These are phyloP conservation scores for Salix suchowensis DNA, from an alignment of 345 rosid genomes.

Conservation along the genomic window DNA sequence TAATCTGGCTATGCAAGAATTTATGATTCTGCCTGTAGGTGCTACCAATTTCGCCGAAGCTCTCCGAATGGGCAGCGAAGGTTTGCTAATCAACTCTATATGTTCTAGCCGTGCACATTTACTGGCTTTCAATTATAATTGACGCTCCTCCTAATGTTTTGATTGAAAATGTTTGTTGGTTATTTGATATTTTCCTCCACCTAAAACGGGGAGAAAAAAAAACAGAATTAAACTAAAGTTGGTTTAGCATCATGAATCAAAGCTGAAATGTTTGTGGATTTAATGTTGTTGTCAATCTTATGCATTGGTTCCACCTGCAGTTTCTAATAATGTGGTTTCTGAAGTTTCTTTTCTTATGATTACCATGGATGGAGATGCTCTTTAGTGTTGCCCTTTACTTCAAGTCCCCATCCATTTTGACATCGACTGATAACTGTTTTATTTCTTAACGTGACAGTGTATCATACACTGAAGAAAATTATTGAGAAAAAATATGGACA, in stretches of 20 bases:
- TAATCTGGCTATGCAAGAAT: slow-evolving; percentile 98
- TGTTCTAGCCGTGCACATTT: neutral
- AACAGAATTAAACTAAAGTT: too few relatives aligned
- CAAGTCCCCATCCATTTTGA: neutral
- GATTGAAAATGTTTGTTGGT: too few relatives aligned
- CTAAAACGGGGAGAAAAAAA: too few relatives aligned
- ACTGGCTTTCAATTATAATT: too few relatives aligned
- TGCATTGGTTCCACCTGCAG: too few relatives aligned
- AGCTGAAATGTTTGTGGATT: too few relatives aligned
- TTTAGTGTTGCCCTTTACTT: neutral
- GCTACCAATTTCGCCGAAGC: slow-evolving; percentile 86
- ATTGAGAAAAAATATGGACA: slow-evolving; percentile 90
- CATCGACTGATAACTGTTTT: neutral
- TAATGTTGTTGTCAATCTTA: too few relatives aligned
- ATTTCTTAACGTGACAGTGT: slow-evolving; percentile 43
- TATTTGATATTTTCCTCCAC: too few relatives aligned
- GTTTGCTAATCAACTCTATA: slow-evolving; percentile 31
- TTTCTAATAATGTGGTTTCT: neutral
- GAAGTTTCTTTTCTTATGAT: neutral
- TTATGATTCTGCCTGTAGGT: slow-evolving; percentile 92
- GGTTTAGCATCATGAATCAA: too few relatives aligned
- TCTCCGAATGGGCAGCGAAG: slow-evolving; percentile 94
- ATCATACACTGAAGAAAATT: slow-evolving; percentile 81
- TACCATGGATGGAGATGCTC: neutral
- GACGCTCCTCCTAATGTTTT: too few relatives aligned